These are phyloP conservation scores for Thielaviopsis punctulata DNA, from an alignment of 2,329 filamentous ascomycete genomes.

Conservation along the genomic window DNA sequence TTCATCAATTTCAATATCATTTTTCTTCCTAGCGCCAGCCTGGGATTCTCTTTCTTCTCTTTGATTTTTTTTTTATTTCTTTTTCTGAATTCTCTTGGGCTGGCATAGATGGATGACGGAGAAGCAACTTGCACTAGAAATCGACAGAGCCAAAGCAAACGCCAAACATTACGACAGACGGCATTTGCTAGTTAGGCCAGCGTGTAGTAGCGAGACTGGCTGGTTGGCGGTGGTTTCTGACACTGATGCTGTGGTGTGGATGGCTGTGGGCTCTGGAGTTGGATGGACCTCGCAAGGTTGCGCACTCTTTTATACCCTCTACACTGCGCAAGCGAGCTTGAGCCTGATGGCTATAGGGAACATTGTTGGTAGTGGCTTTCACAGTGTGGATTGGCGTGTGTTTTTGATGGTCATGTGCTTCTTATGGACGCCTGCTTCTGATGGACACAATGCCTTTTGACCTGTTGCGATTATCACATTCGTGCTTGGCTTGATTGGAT, in stretches of 20 bases:
- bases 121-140: not conserved
- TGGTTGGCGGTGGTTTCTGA: too few species aligned
- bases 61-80: not conserved
- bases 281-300: not conserved
- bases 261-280: not conserved
- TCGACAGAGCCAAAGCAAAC: not conserved
- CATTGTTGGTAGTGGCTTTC: not conserved
- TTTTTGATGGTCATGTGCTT: too few species aligned
- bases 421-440: not conserved
- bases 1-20: not conserved
- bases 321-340: not conserved
- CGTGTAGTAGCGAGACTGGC: too few species aligned
- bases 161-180: not conserved
- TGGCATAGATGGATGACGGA: not conserved
- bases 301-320: not conserved
- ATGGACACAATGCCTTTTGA: not conserved
- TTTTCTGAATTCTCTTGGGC: not conserved
- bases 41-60: too few species aligned
- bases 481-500: not conserved
- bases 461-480: not conserved
- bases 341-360: not conserved
- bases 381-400: not conserved
- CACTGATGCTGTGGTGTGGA: not conserved
- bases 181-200: too few species aligned
- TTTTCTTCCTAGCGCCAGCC: slow-evolving; percentile 5